phyloP scores from a whole-genome alignment of 177 flowering plant species.

The Vitis hybrid region DNA sequence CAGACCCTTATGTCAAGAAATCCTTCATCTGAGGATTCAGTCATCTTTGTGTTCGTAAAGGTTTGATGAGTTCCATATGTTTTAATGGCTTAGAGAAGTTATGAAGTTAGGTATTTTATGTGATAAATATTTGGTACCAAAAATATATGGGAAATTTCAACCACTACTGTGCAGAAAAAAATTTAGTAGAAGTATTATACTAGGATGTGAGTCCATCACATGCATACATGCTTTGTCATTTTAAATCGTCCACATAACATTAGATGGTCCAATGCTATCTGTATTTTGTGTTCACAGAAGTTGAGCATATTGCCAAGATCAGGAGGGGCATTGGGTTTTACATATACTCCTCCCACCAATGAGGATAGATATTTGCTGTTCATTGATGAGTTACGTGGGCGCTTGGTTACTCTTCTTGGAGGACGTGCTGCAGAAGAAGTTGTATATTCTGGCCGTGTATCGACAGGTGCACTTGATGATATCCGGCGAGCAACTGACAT shows the following conservation, averaged over 20 bases:
- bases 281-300: constrained; percentile 52
- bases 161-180: no score
- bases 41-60: no score
- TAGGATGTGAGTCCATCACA: no score
- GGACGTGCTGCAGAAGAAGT: constrained; percentile 99
- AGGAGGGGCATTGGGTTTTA: constrained; percentile 96
- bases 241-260: background rate
- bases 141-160: no score
- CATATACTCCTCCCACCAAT: constrained; percentile 83
- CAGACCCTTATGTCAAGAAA: no score
- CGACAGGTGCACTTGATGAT: constrained; percentile 99
- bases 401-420: constrained; percentile 97
- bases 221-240: no score
- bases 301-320: constrained; percentile 96
- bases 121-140: no score
- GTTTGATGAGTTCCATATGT: no score
- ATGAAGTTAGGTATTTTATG: no score
- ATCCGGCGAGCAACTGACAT: constrained; percentile 95
- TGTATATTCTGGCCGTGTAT: constrained; percentile 89
- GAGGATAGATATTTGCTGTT: constrained; percentile 97
- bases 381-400: constrained; percentile 93
- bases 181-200: no score
- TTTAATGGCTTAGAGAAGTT: no score
- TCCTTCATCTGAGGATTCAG: no score
- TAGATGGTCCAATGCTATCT: constrained; percentile 1